These are phyloP conservation scores for Letharia lupina DNA, from an alignment of 495 filamentous ascomycete genomes.

Conservation along the genomic window DNA sequence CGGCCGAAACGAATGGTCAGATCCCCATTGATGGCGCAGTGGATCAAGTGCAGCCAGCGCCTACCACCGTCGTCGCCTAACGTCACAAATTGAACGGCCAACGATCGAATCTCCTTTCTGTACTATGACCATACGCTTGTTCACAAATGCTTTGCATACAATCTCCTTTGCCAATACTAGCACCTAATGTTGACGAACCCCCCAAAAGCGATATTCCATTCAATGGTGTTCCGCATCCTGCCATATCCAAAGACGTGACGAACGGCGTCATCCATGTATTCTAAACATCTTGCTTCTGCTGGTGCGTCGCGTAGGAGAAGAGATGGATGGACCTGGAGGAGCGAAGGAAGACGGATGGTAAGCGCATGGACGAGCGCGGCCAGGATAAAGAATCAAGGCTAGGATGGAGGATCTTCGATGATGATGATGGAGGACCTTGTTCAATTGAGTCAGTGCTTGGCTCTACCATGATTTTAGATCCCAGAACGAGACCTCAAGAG, in stretches of 20 bases:
- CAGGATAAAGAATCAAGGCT: slow-evolving; percentile 14
- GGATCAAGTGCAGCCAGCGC: slow-evolving; percentile 37
- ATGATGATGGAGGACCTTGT: slow-evolving; percentile 4
- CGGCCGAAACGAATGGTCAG: slow-evolving; percentile 49
- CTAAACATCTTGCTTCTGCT: slow-evolving; percentile 21
- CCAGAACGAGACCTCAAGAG: slow-evolving; percentile 11
- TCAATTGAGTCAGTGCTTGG: slow-evolving; percentile 1
- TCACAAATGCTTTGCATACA: slow-evolving; percentile 6
- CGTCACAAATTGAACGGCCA: slow-evolving; percentile 10
- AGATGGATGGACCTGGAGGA: slow-evolving; percentile 25
- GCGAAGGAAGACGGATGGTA: slow-evolving; percentile 22
- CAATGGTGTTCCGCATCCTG: slow-evolving; percentile 16
- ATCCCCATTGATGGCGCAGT: slow-evolving; percentile 37
- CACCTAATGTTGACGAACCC: slow-evolving; percentile 18
- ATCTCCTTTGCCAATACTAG: slow-evolving; percentile 1
- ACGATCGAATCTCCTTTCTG: slow-evolving; percentile 20
- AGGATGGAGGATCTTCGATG: slow-evolving; percentile 5
- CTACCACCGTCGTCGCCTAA: slow-evolving; percentile 52
- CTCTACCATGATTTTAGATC: slow-evolving; percentile 5
- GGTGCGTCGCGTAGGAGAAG: slow-evolving; percentile 25
- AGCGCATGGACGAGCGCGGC: slow-evolving; percentile 14
- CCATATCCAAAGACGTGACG: slow-evolving; percentile 21
- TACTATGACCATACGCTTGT: slow-evolving; percentile 26
- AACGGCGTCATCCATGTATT: slow-evolving; percentile 22
- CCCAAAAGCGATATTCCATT: slow-evolving; percentile 17